A percentile compares a stretch with the other conserved stretches of the same genome.
These are phyloP conservation scores for Gaillardinia entomophila DNA, from an alignment of 805 yeast genomes.

Conservation along the genomic window DNA sequence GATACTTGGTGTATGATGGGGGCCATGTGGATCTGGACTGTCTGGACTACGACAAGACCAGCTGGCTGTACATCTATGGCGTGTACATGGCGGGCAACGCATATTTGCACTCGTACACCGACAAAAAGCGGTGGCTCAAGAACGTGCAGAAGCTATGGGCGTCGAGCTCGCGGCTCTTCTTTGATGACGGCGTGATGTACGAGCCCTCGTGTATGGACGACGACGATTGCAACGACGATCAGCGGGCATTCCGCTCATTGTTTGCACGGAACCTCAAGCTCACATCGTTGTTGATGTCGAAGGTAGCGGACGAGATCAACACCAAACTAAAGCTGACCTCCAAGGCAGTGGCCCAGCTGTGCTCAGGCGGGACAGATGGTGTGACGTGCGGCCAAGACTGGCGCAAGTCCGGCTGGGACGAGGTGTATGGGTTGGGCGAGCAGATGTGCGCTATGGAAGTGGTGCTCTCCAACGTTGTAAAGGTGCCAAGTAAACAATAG, in stretches of 20 bases:
- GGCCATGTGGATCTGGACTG: neutral
- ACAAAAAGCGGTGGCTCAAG: neutral
- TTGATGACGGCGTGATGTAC: neutral
- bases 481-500: no score
- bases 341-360: constrained; percentile 42
- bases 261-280: neutral
- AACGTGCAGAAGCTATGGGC: neutral
- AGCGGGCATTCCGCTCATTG: neutral
- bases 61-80: neutral
- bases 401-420: constrained; percentile 59
- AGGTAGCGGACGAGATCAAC: neutral
- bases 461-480: constrained; percentile 31
- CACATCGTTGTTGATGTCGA: neutral
- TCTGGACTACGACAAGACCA: neutral
- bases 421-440: constrained; percentile 68
- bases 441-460: constrained; percentile 71
- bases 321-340: neutral
- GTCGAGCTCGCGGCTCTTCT: neutral
- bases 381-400: constrained; percentile 78
- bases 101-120: neutral
- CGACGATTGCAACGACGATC: neutral
- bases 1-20: neutral
- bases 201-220: neutral
- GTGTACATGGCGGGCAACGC: neutral
- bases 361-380: constrained; percentile 78